Percentiles rank a stretch among this genome's conserved stretches.
Conservation (phyloP, 78 protist species). For the slime mould (Dictyostelium discoideum) region DNA sequence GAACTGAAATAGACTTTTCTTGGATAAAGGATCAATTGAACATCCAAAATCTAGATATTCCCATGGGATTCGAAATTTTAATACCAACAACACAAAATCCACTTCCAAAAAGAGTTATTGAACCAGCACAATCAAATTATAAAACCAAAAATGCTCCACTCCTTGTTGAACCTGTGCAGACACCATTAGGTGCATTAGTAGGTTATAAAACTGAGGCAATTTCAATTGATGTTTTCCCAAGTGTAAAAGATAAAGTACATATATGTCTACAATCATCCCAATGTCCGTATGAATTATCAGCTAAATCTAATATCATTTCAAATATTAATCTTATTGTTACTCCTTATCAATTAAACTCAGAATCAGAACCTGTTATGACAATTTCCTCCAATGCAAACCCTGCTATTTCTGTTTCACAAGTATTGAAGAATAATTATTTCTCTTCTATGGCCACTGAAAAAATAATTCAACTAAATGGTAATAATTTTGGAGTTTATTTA, state of each 20-base stretch:
- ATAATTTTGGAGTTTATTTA: not conserved
- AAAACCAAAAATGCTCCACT: not conserved
- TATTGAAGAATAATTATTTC: not conserved
- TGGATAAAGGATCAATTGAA: not conserved
- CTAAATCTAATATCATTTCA: not conserved
- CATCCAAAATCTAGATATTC: rapidly evolving
- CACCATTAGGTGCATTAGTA: too few species aligned
- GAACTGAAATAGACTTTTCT: not conserved
- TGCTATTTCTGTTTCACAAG: not conserved
- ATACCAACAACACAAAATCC: not conserved
- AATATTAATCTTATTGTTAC: not conserved
- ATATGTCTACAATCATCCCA: not conserved
- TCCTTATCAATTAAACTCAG: not conserved
- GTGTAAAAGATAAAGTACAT: not conserved
- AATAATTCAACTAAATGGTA: not conserved
- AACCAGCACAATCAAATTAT: not conserved
- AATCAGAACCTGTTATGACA: not conserved
- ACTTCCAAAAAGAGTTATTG: not conserved
- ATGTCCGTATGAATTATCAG: not conserved
- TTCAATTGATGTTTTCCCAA: not conserved
- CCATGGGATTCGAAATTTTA: not conserved
- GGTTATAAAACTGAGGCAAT: not conserved
- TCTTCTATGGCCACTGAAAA: not conserved
- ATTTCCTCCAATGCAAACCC: not conserved
- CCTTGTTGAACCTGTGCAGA: not conserved